phyloP scores from a whole-genome alignment of 1,284 basidiomycete species.

The Wolfiporia cocos region DNA sequence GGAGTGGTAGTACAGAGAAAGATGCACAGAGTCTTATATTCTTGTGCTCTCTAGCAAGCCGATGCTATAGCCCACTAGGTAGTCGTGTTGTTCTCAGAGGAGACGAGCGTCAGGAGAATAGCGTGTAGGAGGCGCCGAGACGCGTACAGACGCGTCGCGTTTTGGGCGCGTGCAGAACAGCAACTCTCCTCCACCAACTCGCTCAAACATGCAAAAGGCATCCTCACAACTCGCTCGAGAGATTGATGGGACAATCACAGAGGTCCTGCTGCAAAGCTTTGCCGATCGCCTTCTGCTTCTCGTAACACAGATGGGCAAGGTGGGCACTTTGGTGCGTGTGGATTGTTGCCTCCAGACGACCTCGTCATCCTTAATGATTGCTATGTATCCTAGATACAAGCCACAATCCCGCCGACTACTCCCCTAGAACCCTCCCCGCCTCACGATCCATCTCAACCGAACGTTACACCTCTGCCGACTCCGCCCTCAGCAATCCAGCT shows the following conservation, averaged over 20 bases:
- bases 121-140: too few relatives aligned
- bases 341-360: slow-evolving; percentile 2
- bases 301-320: slow-evolving; percentile 83
- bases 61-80: too few relatives aligned
- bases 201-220: slow-evolving; percentile 18
- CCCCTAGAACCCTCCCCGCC: slow-evolving; percentile 44
- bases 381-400: slow-evolving; percentile 66
- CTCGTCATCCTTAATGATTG: not conserved
- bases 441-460: slow-evolving; percentile 29
- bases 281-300: slow-evolving; percentile 77
- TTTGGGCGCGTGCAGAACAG: not conserved
- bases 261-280: slow-evolving; percentile 73
- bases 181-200: not conserved
- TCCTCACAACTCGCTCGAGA: slow-evolving; percentile 34
- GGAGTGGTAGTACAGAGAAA: too few relatives aligned
- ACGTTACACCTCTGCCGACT: slow-evolving; percentile 45
- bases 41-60: too few relatives aligned
- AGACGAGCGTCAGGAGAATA: too few relatives aligned
- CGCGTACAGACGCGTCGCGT: not conserved
- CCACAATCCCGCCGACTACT: slow-evolving; percentile 62
- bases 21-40: too few relatives aligned
- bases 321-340: slow-evolving; percentile 75
- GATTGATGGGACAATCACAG: slow-evolving; percentile 58
- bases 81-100: too few relatives aligned
- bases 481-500: slow-evolving; percentile 72